Evolutionary conservation across 192 early-diverging fungal species (phyloP), one percentile per base, ranked within the genome.

Genomic region (Coemansia sp.): DNA sequence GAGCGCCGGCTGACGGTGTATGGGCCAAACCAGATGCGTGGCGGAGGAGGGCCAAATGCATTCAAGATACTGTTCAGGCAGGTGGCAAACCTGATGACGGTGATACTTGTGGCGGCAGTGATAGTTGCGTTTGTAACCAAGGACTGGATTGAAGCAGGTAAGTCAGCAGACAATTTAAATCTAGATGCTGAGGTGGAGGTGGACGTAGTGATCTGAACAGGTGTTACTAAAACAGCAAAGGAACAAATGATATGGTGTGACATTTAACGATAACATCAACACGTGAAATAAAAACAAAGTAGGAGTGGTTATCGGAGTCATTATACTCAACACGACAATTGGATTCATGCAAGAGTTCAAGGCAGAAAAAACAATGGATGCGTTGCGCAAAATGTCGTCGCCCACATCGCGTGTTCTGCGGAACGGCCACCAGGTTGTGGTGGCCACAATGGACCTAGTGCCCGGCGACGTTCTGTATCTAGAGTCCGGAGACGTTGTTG

Each of bases 271-370:
- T 26, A 26, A 26, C 26, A 26, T 22, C 16, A 16, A 49, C 18
- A 49, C 2, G 15, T 54, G 2, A 8, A 49, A 18, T 49, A n/a
- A 26, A 10, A 10, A 13, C 6, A 54, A 54, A 26, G 19, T 90
- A 85, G 90, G 88, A 40, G 89, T 86, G 55, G 90, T 98, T 40
- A 87, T 95, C 43, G 71, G 87, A 21, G 91, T 98, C 40, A 92
- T 96, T 43, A 74, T 90, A 18, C 71, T 96, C 49, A 98, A 98
- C 79, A 87, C 94, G 22, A 67, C 88, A 39, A 94, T 99, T 67
- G 97, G 97, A 9, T 97, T 98, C 67, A 82, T 89, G 4, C 97
- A 99, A 83, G 97, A 99, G 75, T 98, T 89, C 82, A 92, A 94
- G 68, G 96, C 97, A 11, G 93, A 90, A 67, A 93, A 94, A 63